Evolutionary conservation across 139 green algal genomes (phyloP).

Genomic region (Volvox africanus): DNA sequence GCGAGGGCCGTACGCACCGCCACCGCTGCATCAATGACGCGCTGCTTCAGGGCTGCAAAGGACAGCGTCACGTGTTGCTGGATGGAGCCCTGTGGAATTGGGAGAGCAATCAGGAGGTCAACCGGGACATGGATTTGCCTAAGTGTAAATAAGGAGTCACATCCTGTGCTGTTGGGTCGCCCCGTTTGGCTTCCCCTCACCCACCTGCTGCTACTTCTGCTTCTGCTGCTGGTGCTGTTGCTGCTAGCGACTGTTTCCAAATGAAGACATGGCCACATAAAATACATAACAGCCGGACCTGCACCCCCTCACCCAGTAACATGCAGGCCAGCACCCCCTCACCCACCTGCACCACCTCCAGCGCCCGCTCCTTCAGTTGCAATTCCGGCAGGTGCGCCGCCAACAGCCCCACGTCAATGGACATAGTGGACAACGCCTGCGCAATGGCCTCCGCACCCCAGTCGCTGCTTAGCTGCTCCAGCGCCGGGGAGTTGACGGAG

Average conservation of each 20-base stretch:
- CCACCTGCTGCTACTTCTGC: too few relatives aligned
- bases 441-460: constrained; percentile 72
- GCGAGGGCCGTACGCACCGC: constrained; percentile 16
- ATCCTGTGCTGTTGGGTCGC: too few relatives aligned
- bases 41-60: constrained; percentile 65
- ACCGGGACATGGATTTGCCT: too few relatives aligned
- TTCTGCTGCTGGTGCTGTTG: too few relatives aligned
- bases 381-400: constrained; percentile 80
- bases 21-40: constrained; percentile 35
- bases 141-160: too few relatives aligned
- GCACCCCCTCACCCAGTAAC: too few relatives aligned
- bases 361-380: constrained; percentile 63
- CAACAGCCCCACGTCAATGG: constrained; percentile 72
- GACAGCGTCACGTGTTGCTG: constrained; percentile 73
- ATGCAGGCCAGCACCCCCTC: not conserved
- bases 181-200: too few relatives aligned
- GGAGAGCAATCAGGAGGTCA: too few relatives aligned
- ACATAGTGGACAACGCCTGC: constrained; percentile 71
- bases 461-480: constrained; percentile 54
- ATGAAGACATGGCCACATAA: too few relatives aligned
- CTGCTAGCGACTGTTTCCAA: too few relatives aligned
- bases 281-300: too few relatives aligned
- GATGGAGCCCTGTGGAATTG: constrained; percentile 51
- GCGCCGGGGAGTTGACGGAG: constrained; percentile 11
- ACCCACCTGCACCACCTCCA: constrained; percentile 56